Evolutionary conservation across 2,329 filamentous ascomycete species (phyloP).

Genomic region (Trichophyton rubrum): DNA sequence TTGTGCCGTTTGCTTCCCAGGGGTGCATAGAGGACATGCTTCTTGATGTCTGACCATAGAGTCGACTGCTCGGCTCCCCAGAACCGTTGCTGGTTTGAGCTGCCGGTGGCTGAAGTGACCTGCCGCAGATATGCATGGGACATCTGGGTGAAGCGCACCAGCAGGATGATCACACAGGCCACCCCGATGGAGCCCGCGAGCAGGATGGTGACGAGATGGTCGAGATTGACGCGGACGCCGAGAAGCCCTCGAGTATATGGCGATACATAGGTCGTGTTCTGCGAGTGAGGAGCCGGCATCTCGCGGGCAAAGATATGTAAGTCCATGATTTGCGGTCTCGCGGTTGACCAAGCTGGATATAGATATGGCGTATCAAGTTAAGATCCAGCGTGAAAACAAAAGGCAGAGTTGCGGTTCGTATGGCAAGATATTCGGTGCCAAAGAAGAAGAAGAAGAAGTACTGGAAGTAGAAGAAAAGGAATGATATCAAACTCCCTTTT

Average conservation of each 20-base stretch:
- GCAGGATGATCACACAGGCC: slow-evolving; percentile 27
- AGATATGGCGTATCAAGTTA: neutral
- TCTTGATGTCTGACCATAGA: slow-evolving; percentile 35
- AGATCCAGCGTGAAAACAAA: neutral
- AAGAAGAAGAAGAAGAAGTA: neutral
- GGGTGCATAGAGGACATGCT: slow-evolving; percentile 47
- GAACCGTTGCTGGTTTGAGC: slow-evolving; percentile 30
- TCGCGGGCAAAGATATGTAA: slow-evolving; percentile 1
- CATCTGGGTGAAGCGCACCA: slow-evolving; percentile 32
- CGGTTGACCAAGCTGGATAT: neutral
- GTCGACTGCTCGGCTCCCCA: slow-evolving; percentile 33
- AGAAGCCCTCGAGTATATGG: slow-evolving; percentile 29
- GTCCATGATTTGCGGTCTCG: neutral
- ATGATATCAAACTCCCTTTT: neutral
- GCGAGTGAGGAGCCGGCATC: neutral
- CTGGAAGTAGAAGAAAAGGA: neutral
- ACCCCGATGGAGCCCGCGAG: slow-evolving; percentile 27
- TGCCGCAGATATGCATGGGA: slow-evolving; percentile 35
- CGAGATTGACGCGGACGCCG: slow-evolving; percentile 29
- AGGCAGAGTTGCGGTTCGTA: neutral
- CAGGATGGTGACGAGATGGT: slow-evolving; percentile 29
- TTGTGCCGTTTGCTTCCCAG: slow-evolving; percentile 66
- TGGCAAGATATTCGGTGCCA: neutral
- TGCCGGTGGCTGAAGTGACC: slow-evolving; percentile 29
- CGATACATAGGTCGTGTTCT: slow-evolving; percentile 30